These are phyloP conservation scores for Populus deltoides DNA, from an alignment of 345 rosid genomes.

Conservation along the genomic window DNA sequence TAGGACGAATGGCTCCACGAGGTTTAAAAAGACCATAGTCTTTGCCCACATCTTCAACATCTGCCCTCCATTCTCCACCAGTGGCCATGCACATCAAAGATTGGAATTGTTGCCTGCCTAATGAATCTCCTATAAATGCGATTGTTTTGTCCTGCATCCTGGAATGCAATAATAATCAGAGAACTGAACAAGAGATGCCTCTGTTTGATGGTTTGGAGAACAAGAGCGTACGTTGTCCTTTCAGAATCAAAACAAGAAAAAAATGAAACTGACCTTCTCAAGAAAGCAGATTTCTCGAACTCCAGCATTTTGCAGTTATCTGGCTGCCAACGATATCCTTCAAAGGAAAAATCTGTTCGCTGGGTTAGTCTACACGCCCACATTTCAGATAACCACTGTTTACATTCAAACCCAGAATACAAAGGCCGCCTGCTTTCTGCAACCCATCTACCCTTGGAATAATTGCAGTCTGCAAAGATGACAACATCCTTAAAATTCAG, in stretches of 20 bases:
- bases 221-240: neutral
- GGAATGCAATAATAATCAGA: conserved; percentile 2
- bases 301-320: conserved; percentile 60
- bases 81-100: conserved; percentile 61
- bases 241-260: neutral
- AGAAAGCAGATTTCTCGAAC: conserved; percentile 59
- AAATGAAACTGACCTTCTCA: conserved; percentile 43
- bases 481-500: conserved; percentile 4
- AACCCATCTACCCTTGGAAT: conserved; percentile 37
- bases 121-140: conserved; percentile 56
- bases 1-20: conserved; percentile 39
- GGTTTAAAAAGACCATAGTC: conserved; percentile 43
- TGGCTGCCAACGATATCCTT: conserved; percentile 76
- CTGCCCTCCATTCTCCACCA: conserved; percentile 40
- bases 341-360: conserved; percentile 63
- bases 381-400: conserved; percentile 33
- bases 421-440: conserved; percentile 22
- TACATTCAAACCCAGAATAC: conserved; percentile 29
- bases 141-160: conserved; percentile 57
- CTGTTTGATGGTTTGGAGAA: neutral
- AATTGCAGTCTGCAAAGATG: conserved; percentile 24
- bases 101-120: conserved; percentile 60
- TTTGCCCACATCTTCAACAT: conserved; percentile 46
- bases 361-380: conserved; percentile 31
- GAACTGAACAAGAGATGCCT: neutral